These are phyloP conservation scores for Scheffersomyces stipitis DNA, from an alignment of 805 yeast species.

Conservation along the genomic window DNA sequence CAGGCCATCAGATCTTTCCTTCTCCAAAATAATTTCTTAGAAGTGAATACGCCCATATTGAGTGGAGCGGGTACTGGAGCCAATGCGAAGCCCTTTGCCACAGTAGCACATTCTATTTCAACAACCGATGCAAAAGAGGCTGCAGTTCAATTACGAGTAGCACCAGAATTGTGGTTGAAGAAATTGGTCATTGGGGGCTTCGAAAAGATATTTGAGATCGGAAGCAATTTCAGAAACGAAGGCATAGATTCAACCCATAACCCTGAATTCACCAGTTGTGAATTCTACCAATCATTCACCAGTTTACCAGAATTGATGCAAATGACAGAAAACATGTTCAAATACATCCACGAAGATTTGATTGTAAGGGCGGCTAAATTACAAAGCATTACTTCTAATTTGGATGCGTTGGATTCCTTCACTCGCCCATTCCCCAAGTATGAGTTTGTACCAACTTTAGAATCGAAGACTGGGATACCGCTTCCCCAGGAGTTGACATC, in stretches of 20 bases:
- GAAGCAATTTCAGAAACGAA: conserved; percentile 84
- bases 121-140: conserved; percentile 17
- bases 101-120: conserved; percentile 43
- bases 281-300: conserved; percentile 77
- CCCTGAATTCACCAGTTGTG: conserved; percentile 91
- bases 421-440: conserved; percentile 28
- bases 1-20: conserved; percentile 59
- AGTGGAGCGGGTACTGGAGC: conserved; percentile 83
- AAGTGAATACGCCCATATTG: conserved; percentile 87
- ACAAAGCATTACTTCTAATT: neutral
- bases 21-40: conserved; percentile 56
- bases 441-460: conserved; percentile 70
- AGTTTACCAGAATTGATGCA: conserved; percentile 64
- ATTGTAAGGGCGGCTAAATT: conserved; percentile 2
- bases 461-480: conserved; percentile 45
- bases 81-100: conserved; percentile 81
- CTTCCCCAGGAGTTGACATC: conserved; percentile 49
- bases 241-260: conserved; percentile 92
- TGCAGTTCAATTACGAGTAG: conserved; percentile 70
- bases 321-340: conserved; percentile 60
- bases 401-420: conserved; percentile 21
- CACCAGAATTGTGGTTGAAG: conserved; percentile 95
- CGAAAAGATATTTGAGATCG: conserved; percentile 84
- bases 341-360: conserved; percentile 35
- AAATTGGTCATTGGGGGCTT: conserved; percentile 80